phyloP scores from a whole-genome alignment of 2,329 filamentous ascomycete species.

The Camptophora hylomeconis region DNA sequence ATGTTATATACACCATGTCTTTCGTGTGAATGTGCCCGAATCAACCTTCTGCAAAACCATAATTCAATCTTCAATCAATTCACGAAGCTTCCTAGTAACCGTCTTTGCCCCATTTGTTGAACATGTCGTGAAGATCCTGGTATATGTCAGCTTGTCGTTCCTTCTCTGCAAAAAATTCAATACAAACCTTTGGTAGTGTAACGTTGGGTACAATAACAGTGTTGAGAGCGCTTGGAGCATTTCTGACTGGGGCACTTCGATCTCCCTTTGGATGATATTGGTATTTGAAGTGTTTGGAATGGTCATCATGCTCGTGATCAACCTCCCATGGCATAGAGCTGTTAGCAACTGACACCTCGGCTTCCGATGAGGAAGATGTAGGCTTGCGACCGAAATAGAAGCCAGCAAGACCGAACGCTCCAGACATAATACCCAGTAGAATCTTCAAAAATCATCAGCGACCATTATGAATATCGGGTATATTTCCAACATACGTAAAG shows the following conservation, averaged over 20 bases:
- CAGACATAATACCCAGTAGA: slow-evolving; percentile 80
- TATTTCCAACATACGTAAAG: slow-evolving; percentile 59
- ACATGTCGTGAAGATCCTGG: slow-evolving; percentile 84
- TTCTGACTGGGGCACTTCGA: slow-evolving; percentile 58
- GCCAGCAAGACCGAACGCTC: slow-evolving; percentile 75
- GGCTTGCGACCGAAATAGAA: slow-evolving; percentile 71
- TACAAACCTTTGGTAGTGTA: slow-evolving; percentile 68
- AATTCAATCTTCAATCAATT: no score
- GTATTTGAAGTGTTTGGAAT: slow-evolving; percentile 53
- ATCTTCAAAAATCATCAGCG: no score
- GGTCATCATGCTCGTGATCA: slow-evolving; percentile 52
- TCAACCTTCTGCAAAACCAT: no score
- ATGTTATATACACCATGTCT: no score
- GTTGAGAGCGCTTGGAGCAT: slow-evolving; percentile 91
- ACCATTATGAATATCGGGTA: no score
- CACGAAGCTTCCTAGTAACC: slow-evolving; percentile 46
- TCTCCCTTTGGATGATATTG: slow-evolving; percentile 81
- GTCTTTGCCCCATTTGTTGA: slow-evolving; percentile 99
- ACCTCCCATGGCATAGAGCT: slow-evolving; percentile 87
- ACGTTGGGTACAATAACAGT: slow-evolving; percentile 89
- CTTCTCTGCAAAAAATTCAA: slow-evolving; percentile 4
- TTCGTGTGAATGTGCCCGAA: no score
- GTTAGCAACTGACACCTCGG: slow-evolving; percentile 57
- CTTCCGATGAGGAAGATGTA: slow-evolving; percentile 73
- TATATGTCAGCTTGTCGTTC: slow-evolving; percentile 2